Conservation (phyloP, 257 asterid species). For the Gentiana dahurica region DNA sequence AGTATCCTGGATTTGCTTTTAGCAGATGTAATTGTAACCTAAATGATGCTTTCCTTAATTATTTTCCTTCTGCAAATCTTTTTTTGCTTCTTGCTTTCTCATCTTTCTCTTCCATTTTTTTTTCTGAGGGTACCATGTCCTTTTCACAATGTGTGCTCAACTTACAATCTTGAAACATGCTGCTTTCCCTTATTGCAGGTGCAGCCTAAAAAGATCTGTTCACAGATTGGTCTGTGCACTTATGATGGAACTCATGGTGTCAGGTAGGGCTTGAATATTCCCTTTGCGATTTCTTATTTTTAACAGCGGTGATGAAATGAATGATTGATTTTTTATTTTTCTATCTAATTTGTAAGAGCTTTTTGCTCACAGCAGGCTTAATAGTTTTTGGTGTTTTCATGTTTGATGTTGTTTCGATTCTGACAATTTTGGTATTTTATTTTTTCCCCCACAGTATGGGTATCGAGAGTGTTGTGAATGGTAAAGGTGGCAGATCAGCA, state of each 20-base stretch:
- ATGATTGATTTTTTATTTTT: slow-evolving; percentile 23
- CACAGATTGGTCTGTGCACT: slow-evolving; percentile 78
- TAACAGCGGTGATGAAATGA: too few species aligned
- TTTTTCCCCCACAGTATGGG: slow-evolving; percentile 70
- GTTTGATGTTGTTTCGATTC: too few species aligned
- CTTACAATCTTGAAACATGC: too few species aligned
- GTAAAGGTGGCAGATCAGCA: slow-evolving; percentile 13
- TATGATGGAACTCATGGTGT: slow-evolving; percentile 85
- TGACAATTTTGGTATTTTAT: background rate
- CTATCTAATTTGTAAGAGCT: background rate
- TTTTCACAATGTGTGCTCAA: slow-evolving; percentile 38
- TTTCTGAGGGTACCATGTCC: slow-evolving; percentile 55
- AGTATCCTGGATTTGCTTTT: slow-evolving; percentile 79
- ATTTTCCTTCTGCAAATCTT: background rate
- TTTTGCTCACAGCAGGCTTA: background rate
- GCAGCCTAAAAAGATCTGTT: slow-evolving; percentile 59
- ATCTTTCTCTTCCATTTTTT: background rate
- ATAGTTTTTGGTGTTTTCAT: too few species aligned
- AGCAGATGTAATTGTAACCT: slow-evolving; percentile 35
- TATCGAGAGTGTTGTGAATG: slow-evolving; percentile 61
- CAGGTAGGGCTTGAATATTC: slow-evolving; percentile 32
- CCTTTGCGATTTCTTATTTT: too few species aligned
- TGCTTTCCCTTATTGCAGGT: slow-evolving; percentile 21
- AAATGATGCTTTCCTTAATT: too few species aligned
- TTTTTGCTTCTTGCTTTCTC: background rate